A percentile compares a stretch with the other conserved stretches of the same genome.
These are phyloP conservation scores for Pelargonium cotyledonis DNA, from an alignment of 441 rosid genomes.

Conservation along the genomic window DNA sequence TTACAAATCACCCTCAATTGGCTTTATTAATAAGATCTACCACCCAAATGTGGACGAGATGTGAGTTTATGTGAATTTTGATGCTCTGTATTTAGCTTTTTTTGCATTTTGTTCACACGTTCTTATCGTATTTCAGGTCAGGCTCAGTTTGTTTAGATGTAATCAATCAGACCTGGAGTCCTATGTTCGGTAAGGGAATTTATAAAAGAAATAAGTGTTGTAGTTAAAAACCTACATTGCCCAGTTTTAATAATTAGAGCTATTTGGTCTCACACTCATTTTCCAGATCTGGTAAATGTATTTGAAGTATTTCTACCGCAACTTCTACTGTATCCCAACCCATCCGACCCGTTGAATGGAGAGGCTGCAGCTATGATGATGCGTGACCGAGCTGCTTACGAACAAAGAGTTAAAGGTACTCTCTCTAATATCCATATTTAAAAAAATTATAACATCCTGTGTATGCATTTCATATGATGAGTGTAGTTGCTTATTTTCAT, in stretches of 20 bases:
- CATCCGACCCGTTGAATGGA: constrained; percentile 88
- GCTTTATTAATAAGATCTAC: constrained; percentile 62
- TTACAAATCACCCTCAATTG: constrained; percentile 67
- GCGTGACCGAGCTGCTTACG: constrained; percentile 78
- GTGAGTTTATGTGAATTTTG: constrained; percentile 33
- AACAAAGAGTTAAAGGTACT: constrained; percentile 77
- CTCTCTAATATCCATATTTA: background rate
- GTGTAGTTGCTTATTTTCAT: background rate
- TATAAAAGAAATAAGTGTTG: background rate
- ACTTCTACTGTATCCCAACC: constrained; percentile 87
- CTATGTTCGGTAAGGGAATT: constrained; percentile 63
- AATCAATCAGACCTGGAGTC: constrained; percentile 94
- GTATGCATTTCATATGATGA: background rate
- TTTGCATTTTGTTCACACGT: constrained; percentile 11
- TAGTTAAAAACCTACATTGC: background rate
- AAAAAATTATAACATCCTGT: background rate
- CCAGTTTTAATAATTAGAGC: background rate
- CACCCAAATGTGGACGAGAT: constrained; percentile 75
- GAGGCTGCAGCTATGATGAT: constrained; percentile 91
- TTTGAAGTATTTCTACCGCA: constrained; percentile 95
- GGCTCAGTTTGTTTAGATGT: constrained; percentile 96
- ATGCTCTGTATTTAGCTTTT: constrained; percentile 14
- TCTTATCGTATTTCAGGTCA: constrained; percentile 48
- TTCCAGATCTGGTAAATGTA: constrained; percentile 75
- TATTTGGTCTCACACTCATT: background rate